Conservation (phyloP, 805 yeast genomes). For the Teunomyces barrocoloradensis region DNA sequence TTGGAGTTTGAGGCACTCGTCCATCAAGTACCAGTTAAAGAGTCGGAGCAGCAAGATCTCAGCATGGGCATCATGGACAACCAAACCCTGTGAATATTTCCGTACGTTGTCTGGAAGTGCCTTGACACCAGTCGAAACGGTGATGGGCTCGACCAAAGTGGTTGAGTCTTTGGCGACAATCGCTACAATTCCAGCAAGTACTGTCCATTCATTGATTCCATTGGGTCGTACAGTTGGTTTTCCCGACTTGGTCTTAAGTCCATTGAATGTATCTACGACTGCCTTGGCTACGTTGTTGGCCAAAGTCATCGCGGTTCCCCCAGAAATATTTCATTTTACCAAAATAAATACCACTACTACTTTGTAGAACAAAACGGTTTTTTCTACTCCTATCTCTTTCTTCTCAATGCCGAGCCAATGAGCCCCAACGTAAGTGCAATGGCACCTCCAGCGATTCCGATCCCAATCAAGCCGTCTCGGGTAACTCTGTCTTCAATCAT, state of each 20-base stretch:
- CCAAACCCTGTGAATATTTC: constrained; percentile 48
- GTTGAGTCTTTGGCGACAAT: constrained; percentile 8
- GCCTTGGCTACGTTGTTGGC: constrained; percentile 5
- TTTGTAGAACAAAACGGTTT: background rate
- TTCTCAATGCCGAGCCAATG: constrained; percentile 40
- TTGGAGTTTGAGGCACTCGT: constrained; percentile 37
- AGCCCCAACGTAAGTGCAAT: constrained; percentile 81
- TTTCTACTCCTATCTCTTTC: constrained; percentile 17
- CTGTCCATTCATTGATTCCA: constrained; percentile 78
- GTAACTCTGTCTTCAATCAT: constrained; percentile 84
- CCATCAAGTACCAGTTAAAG: constrained; percentile 59
- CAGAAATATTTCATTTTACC: background rate
- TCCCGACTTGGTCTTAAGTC: constrained; percentile 38
- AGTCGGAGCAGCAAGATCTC: constrained; percentile 74
- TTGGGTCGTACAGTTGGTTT: constrained; percentile 63
- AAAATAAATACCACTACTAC: background rate
- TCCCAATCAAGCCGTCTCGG: constrained; percentile 82
- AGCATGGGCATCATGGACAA: constrained; percentile 89
- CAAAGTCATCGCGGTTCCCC: constrained; percentile 2
- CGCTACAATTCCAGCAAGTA: constrained; percentile 70
- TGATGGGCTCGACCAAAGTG: constrained; percentile 32
- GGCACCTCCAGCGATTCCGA: constrained; percentile 83
- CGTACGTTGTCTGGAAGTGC: constrained; percentile 57
- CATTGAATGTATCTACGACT: constrained; percentile 28
- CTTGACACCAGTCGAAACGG: constrained; percentile 81